A percentile compares a stretch with the other conserved stretches of the same genome.
These are phyloP conservation scores for Sechiopsis laciniata DNA, from an alignment of 306 rosid species.

Conservation along the genomic window DNA sequence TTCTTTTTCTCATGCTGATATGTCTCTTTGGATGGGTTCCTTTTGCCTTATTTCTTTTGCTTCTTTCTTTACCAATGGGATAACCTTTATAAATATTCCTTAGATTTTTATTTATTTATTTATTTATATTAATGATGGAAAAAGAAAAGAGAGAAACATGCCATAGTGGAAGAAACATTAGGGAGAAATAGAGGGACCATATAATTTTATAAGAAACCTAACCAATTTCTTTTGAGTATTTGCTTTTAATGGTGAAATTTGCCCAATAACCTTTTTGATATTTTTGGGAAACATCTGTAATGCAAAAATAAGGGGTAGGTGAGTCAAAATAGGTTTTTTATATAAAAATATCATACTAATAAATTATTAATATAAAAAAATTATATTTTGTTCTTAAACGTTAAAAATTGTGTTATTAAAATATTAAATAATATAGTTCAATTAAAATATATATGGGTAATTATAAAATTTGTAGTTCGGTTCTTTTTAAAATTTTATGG, in stretches of 20 bases:
- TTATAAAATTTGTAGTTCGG: no score
- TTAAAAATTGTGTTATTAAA: no score
- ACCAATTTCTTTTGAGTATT: neutral
- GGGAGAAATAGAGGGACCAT: neutral
- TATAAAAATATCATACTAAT: no score
- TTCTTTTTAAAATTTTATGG: no score
- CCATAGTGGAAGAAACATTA: conserved; percentile 1
- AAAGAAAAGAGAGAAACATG: neutral
- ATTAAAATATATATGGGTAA: no score
- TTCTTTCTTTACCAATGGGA: neutral
- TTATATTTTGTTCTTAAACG: no score
- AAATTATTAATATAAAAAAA: no score
- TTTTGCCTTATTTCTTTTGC: neutral
- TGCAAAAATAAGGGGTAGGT: conserved; percentile 5
- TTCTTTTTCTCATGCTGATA: neutral
- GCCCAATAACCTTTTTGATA: neutral
- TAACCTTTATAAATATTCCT: conserved; percentile 9
- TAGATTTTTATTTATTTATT: no score
- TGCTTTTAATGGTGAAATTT: neutral
- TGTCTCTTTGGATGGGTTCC: neutral
- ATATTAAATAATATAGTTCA: no score
- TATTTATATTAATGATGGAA: no score
- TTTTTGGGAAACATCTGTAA: neutral
- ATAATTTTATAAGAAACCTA: neutral
- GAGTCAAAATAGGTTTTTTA: neutral